These are phyloP conservation scores for Trichosporon sp. DNA, from an alignment of 1,284 basidiomycete species.

Conservation along the genomic window DNA sequence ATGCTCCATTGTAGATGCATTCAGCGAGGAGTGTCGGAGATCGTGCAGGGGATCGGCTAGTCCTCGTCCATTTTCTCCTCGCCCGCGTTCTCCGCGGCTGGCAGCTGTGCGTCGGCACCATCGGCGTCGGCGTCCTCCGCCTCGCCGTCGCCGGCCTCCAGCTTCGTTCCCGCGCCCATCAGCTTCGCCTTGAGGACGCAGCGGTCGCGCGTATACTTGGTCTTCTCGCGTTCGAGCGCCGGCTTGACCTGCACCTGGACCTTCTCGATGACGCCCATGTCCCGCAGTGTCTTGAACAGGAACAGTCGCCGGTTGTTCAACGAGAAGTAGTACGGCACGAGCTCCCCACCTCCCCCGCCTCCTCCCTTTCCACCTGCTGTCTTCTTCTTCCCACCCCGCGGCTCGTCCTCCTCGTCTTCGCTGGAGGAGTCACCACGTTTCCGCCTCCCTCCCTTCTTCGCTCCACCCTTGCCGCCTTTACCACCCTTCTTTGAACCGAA, in stretches of 20 bases:
- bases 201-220: constrained; percentile 18
- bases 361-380: neutral
- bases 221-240: constrained; percentile 19
- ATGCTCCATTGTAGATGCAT: neutral
- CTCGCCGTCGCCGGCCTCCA: neutral
- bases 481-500: neutral
- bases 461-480: neutral
- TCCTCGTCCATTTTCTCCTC: neutral
- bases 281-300: constrained; percentile 20
- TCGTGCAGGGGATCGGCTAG: neutral
- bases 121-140: constrained; percentile 4
- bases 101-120: neutral
- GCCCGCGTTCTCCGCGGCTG: neutral
- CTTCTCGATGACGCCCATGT: constrained; percentile 12
- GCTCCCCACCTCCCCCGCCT: neutral
- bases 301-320: constrained; percentile 20
- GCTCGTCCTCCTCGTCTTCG: neutral
- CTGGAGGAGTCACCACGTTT: neutral
- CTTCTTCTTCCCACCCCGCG: neutral
- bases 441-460: neutral
- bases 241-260: constrained; percentile 21
- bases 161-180: constrained; percentile 17
- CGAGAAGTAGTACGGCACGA: constrained; percentile 20
- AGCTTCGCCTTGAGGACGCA: constrained; percentile 17
- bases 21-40: neutral